Conservation (phyloP, 208 protist genomes). For the Naegleria fowleri region DNA sequence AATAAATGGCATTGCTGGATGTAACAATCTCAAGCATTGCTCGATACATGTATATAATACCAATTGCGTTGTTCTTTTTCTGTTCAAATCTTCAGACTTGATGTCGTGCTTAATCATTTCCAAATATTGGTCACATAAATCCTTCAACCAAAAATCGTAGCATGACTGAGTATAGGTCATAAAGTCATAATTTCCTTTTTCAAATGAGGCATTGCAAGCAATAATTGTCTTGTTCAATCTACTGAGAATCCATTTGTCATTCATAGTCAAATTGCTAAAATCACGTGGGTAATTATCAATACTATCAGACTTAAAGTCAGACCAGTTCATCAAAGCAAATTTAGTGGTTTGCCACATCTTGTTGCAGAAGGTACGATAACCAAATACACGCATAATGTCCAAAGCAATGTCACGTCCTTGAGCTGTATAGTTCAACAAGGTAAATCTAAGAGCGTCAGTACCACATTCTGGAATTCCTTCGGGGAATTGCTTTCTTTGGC, state of each 20-base stretch:
- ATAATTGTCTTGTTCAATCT: conserved; percentile 70
- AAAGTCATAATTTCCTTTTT: conserved; percentile 80
- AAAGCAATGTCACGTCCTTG: conserved; percentile 92
- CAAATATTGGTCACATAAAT: conserved; percentile 95
- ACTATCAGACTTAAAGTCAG: not conserved
- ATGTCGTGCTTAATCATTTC: conserved; percentile 37
- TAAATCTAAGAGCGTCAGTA: conserved; percentile 97
- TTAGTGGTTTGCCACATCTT: conserved; percentile 97
- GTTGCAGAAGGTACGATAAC: conserved; percentile 97
- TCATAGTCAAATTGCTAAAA: not conserved
- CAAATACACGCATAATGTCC: conserved; percentile 91
- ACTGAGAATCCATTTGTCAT: conserved; percentile 89
- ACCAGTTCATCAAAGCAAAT: conserved; percentile 61
- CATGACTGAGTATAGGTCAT: conserved; percentile 71
- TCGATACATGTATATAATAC: conserved; percentile 84
- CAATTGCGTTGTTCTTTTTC: conserved; percentile 67
- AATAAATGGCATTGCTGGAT: conserved; percentile 99
- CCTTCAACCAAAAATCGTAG: conserved; percentile 93
- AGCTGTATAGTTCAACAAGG: conserved; percentile 92
- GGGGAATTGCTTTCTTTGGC: conserved; percentile 86
- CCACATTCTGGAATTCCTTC: conserved; percentile 95
- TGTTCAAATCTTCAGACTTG: not conserved
- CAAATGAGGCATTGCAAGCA: conserved; percentile 61
- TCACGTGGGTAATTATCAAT: not conserved
- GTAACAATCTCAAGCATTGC: conserved; percentile 83